Conservation (phyloP, 2,329 filamentous ascomycete genomes). For the Fusarium sp. region DNA sequence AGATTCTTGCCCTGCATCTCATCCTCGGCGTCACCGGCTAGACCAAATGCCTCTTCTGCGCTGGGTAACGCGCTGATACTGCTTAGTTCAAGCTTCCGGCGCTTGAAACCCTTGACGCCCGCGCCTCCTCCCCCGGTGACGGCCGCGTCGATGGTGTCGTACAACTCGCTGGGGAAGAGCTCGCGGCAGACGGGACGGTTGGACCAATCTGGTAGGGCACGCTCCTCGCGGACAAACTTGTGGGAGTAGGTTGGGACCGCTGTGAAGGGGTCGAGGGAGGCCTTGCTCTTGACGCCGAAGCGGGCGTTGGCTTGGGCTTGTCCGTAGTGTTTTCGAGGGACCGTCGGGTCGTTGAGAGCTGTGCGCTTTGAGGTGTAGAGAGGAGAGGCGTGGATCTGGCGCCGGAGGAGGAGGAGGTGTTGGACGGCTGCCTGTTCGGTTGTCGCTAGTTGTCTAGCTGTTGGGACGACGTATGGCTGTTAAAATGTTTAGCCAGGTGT, state of each 20-base stretch:
- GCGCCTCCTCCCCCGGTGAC: constrained; percentile 37
- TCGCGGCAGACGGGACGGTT: constrained; percentile 61
- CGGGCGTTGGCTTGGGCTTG: constrained; percentile 68
- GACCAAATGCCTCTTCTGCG: constrained; percentile 62
- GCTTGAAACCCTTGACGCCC: constrained; percentile 53
- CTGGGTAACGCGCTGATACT: constrained; percentile 60
- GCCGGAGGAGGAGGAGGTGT: constrained; percentile 65
- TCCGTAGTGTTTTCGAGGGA: constrained; percentile 59
- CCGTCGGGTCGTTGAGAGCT: constrained; percentile 52
- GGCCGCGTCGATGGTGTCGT: constrained; percentile 63
- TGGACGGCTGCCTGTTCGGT: constrained; percentile 60
- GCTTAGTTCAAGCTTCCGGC: constrained; percentile 56
- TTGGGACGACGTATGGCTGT: constrained; percentile 63
- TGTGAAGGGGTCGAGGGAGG: constrained; percentile 68
- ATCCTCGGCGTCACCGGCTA: constrained; percentile 42
- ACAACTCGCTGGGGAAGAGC: constrained; percentile 67
- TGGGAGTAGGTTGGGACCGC: constrained; percentile 68
- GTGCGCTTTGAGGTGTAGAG: constrained; percentile 67
- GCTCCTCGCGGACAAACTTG: constrained; percentile 62
- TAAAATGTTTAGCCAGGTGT: constrained; percentile 14
- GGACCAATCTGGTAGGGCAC: constrained; percentile 65
- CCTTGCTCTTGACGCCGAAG: constrained; percentile 65
- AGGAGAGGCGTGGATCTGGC: constrained; percentile 64
- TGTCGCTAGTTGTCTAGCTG: constrained; percentile 54
- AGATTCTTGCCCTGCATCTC: constrained; percentile 49